A percentile compares a stretch with the other conserved stretches of the same genome.
Conservation (phyloP, 441 rosid species). For the Populus hybrid region DNA sequence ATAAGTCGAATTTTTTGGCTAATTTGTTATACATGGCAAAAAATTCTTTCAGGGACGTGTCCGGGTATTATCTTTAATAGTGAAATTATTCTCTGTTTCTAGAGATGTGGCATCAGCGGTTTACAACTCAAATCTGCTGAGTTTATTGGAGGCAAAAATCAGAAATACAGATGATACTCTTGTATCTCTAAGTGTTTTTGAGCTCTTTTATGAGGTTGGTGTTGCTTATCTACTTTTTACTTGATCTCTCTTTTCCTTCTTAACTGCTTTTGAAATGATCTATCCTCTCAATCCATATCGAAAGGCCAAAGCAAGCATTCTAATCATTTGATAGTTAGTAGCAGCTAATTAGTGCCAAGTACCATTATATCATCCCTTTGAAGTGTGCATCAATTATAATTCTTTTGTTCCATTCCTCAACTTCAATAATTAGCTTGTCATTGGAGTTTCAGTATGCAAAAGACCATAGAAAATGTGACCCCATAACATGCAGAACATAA, state of each 20-base stretch:
- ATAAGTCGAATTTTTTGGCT: not conserved
- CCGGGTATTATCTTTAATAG: slow-evolving; percentile 71
- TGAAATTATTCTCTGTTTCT: slow-evolving; percentile 86
- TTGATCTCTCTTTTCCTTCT: not conserved
- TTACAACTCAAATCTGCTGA: slow-evolving; percentile 58
- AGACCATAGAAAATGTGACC: no score
- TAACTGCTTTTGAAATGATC: no score
- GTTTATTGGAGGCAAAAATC: slow-evolving; percentile 69
- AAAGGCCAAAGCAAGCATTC: no score
- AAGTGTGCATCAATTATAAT: no score
- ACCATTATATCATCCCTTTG: no score
- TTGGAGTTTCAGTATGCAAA: no score
- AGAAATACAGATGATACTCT: slow-evolving; percentile 60
- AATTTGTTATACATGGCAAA: not conserved
- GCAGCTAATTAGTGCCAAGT: no score
- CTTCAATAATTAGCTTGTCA: no score
- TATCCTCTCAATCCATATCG: no score
- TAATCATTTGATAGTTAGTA: no score
- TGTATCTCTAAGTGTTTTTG: slow-evolving; percentile 63
- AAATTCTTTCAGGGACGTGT: slow-evolving; percentile 67
- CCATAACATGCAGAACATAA: no score
- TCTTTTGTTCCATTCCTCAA: no score
- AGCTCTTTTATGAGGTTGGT: slow-evolving; percentile 83
- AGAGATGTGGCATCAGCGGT: slow-evolving; percentile 58
- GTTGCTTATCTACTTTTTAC: slow-evolving; percentile 8